Evolutionary conservation across 164 flowering plant species (phyloP), one percentile per base, ranked within the genome.

Genomic region (Liquidambar formosana): DNA sequence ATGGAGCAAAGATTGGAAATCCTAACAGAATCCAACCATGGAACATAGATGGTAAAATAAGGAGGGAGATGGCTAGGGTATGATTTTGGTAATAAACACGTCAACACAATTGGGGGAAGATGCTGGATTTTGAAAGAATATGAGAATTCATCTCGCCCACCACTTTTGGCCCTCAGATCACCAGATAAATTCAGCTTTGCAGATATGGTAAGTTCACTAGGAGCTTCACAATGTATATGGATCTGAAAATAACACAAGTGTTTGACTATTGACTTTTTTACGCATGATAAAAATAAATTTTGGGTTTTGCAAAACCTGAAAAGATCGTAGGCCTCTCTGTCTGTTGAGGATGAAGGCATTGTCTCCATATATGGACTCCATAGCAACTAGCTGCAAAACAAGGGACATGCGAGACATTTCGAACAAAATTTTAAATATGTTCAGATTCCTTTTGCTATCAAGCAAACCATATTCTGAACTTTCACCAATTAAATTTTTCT

Each of bases 31-130:
- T 82, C 75, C 86, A 94, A 80, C 98, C 98, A 94, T 78, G 78
- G 84, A 58, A 77, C 64, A 62, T 85, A 81, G 65, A 92, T 81
- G 26, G 84, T 80, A 73, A 90, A 94, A 65, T 41, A 68, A 28
- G 98, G 98, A 68, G 92, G 88, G 23, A 53, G 68, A 63, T 86
- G 87, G 66, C 95, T 94, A 19, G 98, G 97, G 75, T 94, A 94
- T 44, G 96, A 82, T 71, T 78, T 81, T 43, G 98, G 95, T 61
- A 94, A 77, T 57, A 88, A 71, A 73, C 95, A 89, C 21, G 94
- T 88, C 80, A 94, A 78, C 9, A 82, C 75, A 74, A 92, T 75
- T 61, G 98, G 97, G 27, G 95, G 91, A 64, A 68, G 71, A 76
- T 89, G 71, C 66, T 88, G 86, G 38, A 90, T 88, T 75, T 86